These are phyloP conservation scores for Phytophthora ohioensis DNA, from an alignment of 352 stramenopile genomes.

Conservation along the genomic window DNA sequence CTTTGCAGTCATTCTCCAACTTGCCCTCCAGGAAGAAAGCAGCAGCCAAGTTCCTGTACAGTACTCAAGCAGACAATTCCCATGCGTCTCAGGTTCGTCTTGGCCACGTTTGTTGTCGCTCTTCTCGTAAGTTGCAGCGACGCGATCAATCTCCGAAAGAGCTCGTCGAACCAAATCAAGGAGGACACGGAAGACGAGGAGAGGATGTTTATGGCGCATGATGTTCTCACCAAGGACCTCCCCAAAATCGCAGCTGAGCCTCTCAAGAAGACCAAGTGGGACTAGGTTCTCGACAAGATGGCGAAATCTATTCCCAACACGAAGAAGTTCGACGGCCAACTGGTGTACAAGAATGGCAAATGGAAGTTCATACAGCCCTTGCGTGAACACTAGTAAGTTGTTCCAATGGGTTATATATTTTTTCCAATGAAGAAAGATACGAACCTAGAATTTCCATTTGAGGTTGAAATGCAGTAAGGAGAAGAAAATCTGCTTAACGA, in stretches of 20 bases:
- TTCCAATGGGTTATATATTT: no score
- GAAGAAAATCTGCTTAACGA: no score
- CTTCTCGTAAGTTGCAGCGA: neutral
- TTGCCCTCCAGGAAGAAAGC: neutral
- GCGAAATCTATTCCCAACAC: neutral
- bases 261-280: neutral
- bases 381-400: neutral
- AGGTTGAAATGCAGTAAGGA: no score
- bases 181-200: neutral
- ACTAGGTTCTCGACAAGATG: neutral
- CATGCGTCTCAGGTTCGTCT: neutral
- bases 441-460: no score
- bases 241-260: neutral
- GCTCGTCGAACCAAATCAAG: neutral
- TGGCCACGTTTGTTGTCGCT: neutral
- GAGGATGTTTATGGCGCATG: neutral
- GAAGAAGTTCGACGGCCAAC: neutral
- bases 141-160: neutral
- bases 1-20: neutral
- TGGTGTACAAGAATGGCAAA: neutral
- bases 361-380: neutral
- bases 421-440: no score
- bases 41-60: no score
- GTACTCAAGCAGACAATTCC: no score
- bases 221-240: neutral